Conservation (phyloP, 176 grass and related monocot species). For the Carex parvula region DNA sequence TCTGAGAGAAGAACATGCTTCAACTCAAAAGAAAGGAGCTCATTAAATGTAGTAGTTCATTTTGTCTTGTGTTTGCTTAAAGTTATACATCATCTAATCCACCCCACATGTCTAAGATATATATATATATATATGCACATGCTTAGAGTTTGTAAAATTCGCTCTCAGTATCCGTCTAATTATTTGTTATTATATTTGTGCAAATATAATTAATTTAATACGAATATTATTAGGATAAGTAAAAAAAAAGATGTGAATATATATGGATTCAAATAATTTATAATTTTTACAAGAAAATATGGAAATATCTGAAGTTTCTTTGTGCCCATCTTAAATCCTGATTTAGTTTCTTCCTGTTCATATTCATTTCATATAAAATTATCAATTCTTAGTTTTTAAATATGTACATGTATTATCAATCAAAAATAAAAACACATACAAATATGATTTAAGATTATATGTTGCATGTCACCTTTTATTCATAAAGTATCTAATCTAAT, state of each 20-base stretch:
- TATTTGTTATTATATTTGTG: background rate
- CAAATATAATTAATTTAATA: background rate
- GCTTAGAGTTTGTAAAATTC: background rate
- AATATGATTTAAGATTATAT: too few species aligned
- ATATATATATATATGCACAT: background rate
- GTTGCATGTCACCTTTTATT: too few species aligned
- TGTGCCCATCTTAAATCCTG: too few species aligned
- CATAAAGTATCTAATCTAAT: too few species aligned
- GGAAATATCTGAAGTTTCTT: too few species aligned
- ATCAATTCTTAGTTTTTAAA: too few species aligned
- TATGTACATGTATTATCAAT: too few species aligned
- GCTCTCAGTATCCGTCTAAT: background rate
- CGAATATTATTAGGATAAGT: background rate
- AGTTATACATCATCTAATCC: background rate
- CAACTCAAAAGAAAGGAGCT: background rate
- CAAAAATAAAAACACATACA: too few species aligned
- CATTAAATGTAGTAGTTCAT: slow-evolving; percentile 10
- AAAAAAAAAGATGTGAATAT: background rate
- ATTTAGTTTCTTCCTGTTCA: too few species aligned
- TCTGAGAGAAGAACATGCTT: background rate
- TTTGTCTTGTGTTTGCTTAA: slow-evolving; percentile 4
- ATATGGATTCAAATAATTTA: too few species aligned
- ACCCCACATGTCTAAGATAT: background rate
- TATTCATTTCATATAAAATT: too few species aligned
- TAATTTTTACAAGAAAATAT: too few species aligned